Base-by-base conservation (phyloP, 164 flowering plant species). In the Chimonanthus salicifolius region DNA sequence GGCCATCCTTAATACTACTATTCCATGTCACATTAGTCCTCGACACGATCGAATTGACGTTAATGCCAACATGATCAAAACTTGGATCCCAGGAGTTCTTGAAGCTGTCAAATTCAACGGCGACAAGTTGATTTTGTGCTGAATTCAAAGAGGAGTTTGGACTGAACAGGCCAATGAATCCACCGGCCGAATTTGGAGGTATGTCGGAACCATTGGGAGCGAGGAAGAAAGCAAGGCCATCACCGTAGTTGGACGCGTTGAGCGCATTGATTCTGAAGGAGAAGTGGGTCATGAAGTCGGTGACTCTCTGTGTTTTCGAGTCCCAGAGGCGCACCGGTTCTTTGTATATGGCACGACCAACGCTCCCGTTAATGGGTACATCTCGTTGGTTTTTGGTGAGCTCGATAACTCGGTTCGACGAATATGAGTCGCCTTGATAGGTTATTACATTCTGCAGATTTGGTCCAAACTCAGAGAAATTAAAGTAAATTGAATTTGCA, bases 161-260 rank as follows among this genome's bases (percentile, higher is more conserved):
- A 49, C 74, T 75, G 72, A 83, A 73, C 18, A 83, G 74, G 18
- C 82, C 83, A 3, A 83, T 47, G 68, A 72, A 75, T 51, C 75
- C 44, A 21, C 81, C 82, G 0, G 66, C 67, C 16, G 78, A 74
- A 58, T 71, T 64, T 8, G 10, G 5, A 0, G 79, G 84, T 0
- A 83, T 47, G 0, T 18, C 15, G 7, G 79, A 77, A 4, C 50
- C 71, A 2, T 6, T 18, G 0, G 88, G 82, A 4, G 90, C 88
- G 3, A 90, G 72, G 72, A 87, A 90, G 74, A 88, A 90, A 13
- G 84, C 79, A 0, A 88, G 50, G 13, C 92, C 92, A 70, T 84
- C 88, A 3, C 83, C 87, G 44, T 47, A 74, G 2, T 1, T 0
- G 5, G 68, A 2, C 1, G 6, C 6, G 10, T 50, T 20, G 0